These are phyloP conservation scores for Paecilomyces niveus DNA, from an alignment of 2,329 filamentous ascomycete species.

Conservation along the genomic window DNA sequence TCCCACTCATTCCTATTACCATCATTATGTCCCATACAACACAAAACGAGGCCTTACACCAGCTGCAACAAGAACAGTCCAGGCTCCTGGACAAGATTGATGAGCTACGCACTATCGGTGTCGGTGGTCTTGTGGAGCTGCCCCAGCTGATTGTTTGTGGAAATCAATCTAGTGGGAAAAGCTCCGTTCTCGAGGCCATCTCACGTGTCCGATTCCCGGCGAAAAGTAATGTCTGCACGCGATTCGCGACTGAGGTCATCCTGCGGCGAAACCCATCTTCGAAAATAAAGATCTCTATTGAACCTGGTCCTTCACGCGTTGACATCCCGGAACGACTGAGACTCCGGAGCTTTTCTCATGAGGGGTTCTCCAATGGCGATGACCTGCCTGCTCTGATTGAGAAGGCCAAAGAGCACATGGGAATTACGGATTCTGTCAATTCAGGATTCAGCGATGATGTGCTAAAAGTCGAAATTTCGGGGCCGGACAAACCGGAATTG, in stretches of 20 bases:
- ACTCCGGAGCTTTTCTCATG: slow-evolving; percentile 2
- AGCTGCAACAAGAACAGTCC: neutral
- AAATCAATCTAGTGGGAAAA: neutral
- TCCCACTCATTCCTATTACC: neutral
- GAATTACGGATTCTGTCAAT: slow-evolving; percentile 25
- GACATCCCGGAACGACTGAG: slow-evolving; percentile 1
- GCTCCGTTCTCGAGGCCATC: neutral
- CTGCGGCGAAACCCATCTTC: slow-evolving; percentile 37
- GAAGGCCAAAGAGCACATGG: slow-evolving; percentile 47
- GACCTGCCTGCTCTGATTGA: slow-evolving; percentile 44
- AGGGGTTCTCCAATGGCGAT: slow-evolving; percentile 10
- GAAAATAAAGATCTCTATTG: slow-evolving; percentile 39
- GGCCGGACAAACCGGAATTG: neutral
- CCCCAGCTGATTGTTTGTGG: neutral
- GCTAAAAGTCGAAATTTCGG: neutral
- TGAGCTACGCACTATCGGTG: neutral
- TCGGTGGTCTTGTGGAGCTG: neutral
- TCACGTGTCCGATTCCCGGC: slow-evolving; percentile 26
- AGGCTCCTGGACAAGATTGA: neutral
- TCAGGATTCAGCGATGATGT: neutral
- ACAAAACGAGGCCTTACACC: neutral
- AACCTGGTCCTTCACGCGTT: slow-evolving; percentile 18
- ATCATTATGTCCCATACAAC: neutral
- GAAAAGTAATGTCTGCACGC: slow-evolving; percentile 51
- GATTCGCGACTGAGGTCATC: slow-evolving; percentile 55